A percentile compares a stretch with the other conserved stretches of the same genome.
These are phyloP conservation scores for Apocynum venetum DNA, from an alignment of 257 asterid genomes.

Conservation along the genomic window DNA sequence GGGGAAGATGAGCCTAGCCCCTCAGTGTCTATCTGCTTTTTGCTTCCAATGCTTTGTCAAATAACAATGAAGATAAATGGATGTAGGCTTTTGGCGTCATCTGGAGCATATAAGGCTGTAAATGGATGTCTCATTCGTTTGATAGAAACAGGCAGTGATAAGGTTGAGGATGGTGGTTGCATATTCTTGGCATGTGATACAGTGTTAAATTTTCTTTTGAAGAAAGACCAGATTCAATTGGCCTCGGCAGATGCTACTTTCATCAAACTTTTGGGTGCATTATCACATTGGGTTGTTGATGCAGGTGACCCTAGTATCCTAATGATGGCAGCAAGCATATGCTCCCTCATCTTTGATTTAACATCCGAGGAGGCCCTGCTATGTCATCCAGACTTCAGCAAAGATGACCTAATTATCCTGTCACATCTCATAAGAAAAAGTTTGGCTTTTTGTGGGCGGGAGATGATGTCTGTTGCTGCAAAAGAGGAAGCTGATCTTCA, in stretches of 20 bases:
- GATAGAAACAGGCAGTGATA: conserved; percentile 37
- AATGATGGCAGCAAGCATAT: conserved; percentile 81
- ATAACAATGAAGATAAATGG: conserved; percentile 64
- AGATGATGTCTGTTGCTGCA: conserved; percentile 29
- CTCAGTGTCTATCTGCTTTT: conserved; percentile 56
- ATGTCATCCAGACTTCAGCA: conserved; percentile 42
- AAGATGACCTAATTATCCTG: conserved; percentile 35
- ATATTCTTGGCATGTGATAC: conserved; percentile 82
- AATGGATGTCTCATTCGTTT: conserved; percentile 48
- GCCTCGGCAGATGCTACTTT: conserved; percentile 37
- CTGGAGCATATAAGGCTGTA: conserved; percentile 63
- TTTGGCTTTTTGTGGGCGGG: conserved; percentile 42
- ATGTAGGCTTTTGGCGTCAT: conserved; percentile 53
- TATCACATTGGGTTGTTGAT: conserved; percentile 57
- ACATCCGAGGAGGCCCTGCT: conserved; percentile 76
- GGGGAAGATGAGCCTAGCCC: conserved; percentile 69
- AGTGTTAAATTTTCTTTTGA: conserved; percentile 51
- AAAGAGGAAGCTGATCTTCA: conserved; percentile 59
- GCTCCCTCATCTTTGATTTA: conserved; percentile 61
- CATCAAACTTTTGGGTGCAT: conserved; percentile 57
- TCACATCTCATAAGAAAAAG: conserved; percentile 59
- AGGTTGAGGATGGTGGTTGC: conserved; percentile 40
- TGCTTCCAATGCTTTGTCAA: conserved; percentile 93
- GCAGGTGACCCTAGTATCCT: conserved; percentile 37
- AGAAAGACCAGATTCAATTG: conserved; percentile 36